Percentiles rank a stretch among this genome's conserved stretches.
Conservation (phyloP, 352 stramenopile species). For the Blastocystis sp. region DNA sequence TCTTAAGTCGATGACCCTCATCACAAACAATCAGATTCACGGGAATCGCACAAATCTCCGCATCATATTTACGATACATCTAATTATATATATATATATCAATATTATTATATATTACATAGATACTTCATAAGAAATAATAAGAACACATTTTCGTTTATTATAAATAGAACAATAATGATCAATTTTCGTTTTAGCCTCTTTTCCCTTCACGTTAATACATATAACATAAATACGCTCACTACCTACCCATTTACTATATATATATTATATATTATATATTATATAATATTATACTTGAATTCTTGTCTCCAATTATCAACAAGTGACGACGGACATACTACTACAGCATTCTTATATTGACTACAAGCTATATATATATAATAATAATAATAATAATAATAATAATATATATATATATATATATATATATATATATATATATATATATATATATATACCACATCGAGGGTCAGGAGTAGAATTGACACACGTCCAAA, state of each 20-base stretch:
- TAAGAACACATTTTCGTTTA: conserved; percentile 43
- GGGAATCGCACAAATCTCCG: conserved; percentile 22
- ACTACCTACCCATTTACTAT: conserved; percentile 19
- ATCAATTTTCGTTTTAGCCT: conserved; percentile 18
- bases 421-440: too few species aligned
- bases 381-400: too few species aligned
- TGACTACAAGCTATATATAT: too few species aligned
- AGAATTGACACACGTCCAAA: conserved; percentile 12
- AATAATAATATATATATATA: too few species aligned
- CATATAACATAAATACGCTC: conserved; percentile 4
- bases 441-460: too few species aligned
- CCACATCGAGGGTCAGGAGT: too few species aligned
- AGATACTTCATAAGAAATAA: conserved; percentile 51
- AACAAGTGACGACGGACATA: conserved; percentile 43
- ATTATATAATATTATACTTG: neutral
- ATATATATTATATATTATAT: neutral
- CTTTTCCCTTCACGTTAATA: conserved; percentile 15
- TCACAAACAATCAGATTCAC: conserved; percentile 50
- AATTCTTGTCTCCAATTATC: conserved; percentile 45
- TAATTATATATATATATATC: too few species aligned
- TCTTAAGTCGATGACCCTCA: conserved; percentile 54
- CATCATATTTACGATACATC: conserved; percentile 32
- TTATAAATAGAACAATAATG: conserved; percentile 19
- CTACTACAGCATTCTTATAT: conserved; percentile 40
- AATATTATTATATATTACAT: conserved; percentile 39